Conservation (phyloP, 768 basidiomycete genomes). For the Phlebiopsis gigantea region DNA sequence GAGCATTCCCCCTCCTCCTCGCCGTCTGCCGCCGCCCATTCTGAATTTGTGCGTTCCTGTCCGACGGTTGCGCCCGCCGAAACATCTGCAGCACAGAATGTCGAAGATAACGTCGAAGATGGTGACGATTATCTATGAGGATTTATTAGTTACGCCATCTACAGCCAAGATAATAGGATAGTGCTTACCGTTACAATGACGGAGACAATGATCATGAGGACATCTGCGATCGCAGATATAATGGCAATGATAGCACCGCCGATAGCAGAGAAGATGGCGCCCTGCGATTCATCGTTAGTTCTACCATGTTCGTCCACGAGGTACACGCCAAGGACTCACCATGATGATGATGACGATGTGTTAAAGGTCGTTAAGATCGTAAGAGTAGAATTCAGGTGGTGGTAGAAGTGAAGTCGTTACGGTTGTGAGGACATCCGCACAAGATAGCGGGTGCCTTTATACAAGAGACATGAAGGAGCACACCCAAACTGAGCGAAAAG, state of each 20-base stretch:
- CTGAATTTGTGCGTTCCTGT: slow-evolving; percentile 23
- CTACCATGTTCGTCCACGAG: not conserved
- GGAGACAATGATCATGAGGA: slow-evolving; percentile 56
- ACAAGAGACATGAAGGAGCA: not conserved
- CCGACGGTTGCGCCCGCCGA: slow-evolving; percentile 21
- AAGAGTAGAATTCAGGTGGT: not conserved
- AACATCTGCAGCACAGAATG: slow-evolving; percentile 38
- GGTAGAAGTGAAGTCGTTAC: not conserved
- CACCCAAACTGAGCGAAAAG: not conserved
- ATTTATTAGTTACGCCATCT: not conserved
- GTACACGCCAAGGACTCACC: not conserved
- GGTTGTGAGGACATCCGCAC: not conserved
- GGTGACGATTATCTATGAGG: slow-evolving; percentile 52
- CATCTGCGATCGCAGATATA: slow-evolving; percentile 52
- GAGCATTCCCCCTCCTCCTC: slow-evolving; percentile 5
- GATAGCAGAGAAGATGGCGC: slow-evolving; percentile 61
- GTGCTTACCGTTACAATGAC: slow-evolving; percentile 53
- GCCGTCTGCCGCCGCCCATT: slow-evolving; percentile 16
- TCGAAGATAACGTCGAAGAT: slow-evolving; percentile 59
- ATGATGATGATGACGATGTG: not conserved
- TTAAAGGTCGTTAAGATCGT: not conserved
- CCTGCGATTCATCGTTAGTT: slow-evolving; percentile 31
- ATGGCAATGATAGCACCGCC: slow-evolving; percentile 54
- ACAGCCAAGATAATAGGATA: not conserved
- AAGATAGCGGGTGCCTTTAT: not conserved